Evolutionary conservation across 192 early-diverging fungal species (phyloP).

Genomic region (Haplosporangium gracile): DNA sequence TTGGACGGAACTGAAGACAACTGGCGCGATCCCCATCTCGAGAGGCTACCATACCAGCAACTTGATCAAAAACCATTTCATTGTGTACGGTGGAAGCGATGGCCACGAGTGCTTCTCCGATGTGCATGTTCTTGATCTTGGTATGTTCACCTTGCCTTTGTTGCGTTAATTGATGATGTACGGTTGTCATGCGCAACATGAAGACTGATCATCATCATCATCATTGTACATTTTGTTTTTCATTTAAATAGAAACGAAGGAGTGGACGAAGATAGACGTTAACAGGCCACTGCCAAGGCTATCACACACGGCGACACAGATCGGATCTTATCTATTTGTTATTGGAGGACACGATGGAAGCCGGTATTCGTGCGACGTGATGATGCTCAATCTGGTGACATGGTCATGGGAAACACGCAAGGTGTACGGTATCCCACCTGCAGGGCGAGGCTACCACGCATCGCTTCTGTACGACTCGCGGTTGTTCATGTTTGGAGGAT

Average conservation of each 20-base stretch:
- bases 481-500: constrained; percentile 89
- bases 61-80: constrained; percentile 80
- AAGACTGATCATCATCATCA: neutral
- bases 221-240: neutral
- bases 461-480: constrained; percentile 82
- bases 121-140: constrained; percentile 71
- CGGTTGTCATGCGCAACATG: neutral
- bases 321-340: constrained; percentile 91
- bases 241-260: constrained; percentile 26
- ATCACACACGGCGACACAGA: constrained; percentile 87
- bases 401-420: constrained; percentile 86
- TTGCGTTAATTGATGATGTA: neutral
- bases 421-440: constrained; percentile 75
- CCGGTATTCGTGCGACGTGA: constrained; percentile 82
- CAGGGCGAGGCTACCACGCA: constrained; percentile 86
- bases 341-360: constrained; percentile 90
- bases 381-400: constrained; percentile 88
- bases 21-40: constrained; percentile 73
- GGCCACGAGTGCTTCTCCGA: constrained; percentile 85
- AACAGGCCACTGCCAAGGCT: constrained; percentile 78
- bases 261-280: constrained; percentile 76
- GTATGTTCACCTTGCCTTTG: constrained; percentile 30
- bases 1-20: constrained; percentile 76
- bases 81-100: constrained; percentile 92
- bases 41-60: constrained; percentile 92